A percentile compares a stretch with the other conserved stretches of the same genome.
These are phyloP conservation scores for Lachancea quebecensis DNA, from an alignment of 805 yeast species.

Conservation along the genomic window DNA sequence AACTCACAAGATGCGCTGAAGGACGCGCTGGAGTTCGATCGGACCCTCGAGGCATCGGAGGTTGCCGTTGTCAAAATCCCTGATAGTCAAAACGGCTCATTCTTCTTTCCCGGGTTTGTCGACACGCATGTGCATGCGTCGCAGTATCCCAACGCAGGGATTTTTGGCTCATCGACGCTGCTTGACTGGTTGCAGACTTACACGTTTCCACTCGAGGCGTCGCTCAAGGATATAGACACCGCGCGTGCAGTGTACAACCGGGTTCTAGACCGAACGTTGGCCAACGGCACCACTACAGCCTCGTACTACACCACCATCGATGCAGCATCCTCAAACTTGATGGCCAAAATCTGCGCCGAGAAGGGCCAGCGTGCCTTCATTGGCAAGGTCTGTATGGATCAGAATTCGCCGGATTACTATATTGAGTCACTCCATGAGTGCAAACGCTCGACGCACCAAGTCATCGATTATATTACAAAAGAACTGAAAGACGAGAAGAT, in stretches of 20 bases:
- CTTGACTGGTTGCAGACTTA: constrained; percentile 84
- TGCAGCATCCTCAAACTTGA: constrained; percentile 60
- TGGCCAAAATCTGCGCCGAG: constrained; percentile 63
- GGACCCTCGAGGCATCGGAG: constrained; percentile 11
- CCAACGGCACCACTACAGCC: constrained; percentile 85
- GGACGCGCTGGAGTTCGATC: constrained; percentile 22
- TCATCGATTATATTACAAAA: constrained; percentile 48
- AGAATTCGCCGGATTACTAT: constrained; percentile 68
- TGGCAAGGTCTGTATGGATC: constrained; percentile 93
- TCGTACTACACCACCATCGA: constrained; percentile 89
- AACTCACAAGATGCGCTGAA: constrained; percentile 21
- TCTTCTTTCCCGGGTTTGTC: constrained; percentile 76
- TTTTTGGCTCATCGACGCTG: constrained; percentile 78
- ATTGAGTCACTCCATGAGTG: constrained; percentile 52
- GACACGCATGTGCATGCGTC: constrained; percentile 85
- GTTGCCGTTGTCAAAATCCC: constrained; percentile 27
- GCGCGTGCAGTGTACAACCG: constrained; percentile 60
- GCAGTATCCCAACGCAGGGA: constrained; percentile 74
- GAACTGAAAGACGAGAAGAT: constrained; percentile 51
- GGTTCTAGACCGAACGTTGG: constrained; percentile 63
- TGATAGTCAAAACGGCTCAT: constrained; percentile 22
- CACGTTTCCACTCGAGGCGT: constrained; percentile 83
- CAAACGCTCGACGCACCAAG: constrained; percentile 44
- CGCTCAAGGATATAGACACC: constrained; percentile 44
- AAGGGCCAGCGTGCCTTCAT: constrained; percentile 82